Base-by-base conservation (phyloP, 148 eudicot species). In the Arctostaphylos glauca region DNA sequence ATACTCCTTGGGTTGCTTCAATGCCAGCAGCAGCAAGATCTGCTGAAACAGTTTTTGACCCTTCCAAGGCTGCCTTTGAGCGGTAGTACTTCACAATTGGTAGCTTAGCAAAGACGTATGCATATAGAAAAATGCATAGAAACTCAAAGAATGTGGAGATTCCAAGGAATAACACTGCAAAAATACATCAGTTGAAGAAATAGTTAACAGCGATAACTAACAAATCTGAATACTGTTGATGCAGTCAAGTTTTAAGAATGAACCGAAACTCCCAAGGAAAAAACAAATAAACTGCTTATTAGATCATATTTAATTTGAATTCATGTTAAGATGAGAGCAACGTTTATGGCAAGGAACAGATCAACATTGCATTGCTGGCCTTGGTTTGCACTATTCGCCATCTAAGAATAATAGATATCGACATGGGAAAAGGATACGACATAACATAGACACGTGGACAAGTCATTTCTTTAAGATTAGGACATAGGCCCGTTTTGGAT, bases 1-100 rank as follows among this genome's bases (percentile, higher is more conserved):
- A 62, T 54, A 84, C 81, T 68, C 52, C 79, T 46, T 53, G 38
- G 52, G 41, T 76, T 70, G 66, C 81, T 47, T 84, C 44, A 74
- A 92, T 87, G 23, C 93, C 95, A 21, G 86, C 95, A 52, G 93
- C 92, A 47, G 82, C 87, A 43, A 92, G 90, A 58, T 92, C 95
- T 72, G 86, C 76, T 31, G 86, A 44, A 67, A 92, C 95, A 47
- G 95, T 92, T 84, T 85, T 87, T 16, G 92, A 91, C 47, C 95
- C 95, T 84, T 89, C 91, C 1, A 87, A 50, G 38, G 93, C 91
- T 56, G 95, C 95, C 82, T 91, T 92, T 76, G 83, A 13, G 16
- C 93, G 92, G 50, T 81, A 92, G 73, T 91, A 83, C 91, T 91
- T 92, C 25, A 92, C 91, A 56, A 91, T 87, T 8, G 93, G 93